phyloP scores from a whole-genome alignment of 2,329 filamentous ascomycete species.

The Aspergillus oerlinghausenensis region DNA sequence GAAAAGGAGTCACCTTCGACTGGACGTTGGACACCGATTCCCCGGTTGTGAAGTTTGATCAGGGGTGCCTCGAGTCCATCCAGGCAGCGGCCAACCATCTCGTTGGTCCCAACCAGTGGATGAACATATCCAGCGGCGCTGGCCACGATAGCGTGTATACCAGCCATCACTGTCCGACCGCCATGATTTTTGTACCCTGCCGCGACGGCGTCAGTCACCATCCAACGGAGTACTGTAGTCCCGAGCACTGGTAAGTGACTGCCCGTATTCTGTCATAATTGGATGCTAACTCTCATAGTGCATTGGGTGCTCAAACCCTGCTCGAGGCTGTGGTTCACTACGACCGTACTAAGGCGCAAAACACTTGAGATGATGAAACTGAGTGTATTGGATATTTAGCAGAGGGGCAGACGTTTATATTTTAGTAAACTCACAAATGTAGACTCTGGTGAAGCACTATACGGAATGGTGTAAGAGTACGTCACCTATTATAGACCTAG shows the following conservation, averaged over 20 bases:
- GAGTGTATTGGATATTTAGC: conserved; percentile 1
- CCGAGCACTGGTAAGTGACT: conserved; percentile 35
- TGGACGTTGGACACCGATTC: conserved; percentile 57
- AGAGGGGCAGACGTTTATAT: not conserved
- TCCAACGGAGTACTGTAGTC: conserved; percentile 54
- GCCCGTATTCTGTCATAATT: not conserved
- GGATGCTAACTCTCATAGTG: conserved; percentile 11
- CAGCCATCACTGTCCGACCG: conserved; percentile 51
- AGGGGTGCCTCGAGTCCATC: conserved; percentile 59
- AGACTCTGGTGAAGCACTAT: not conserved
- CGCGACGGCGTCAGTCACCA: conserved; percentile 56
- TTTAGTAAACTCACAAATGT: not conserved
- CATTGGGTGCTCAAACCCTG: conserved; percentile 42
- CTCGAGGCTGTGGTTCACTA: conserved; percentile 43
- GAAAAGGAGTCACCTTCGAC: conserved; percentile 46
- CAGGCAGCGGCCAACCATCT: conserved; percentile 51
- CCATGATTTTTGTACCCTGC: conserved; percentile 62
- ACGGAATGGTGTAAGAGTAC: not conserved
- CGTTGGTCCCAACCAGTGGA: conserved; percentile 46
- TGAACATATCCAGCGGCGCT: conserved; percentile 53
- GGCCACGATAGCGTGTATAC: conserved; percentile 59
- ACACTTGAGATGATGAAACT: not conserved
- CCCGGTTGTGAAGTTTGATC: conserved; percentile 57
- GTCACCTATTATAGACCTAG: not conserved
- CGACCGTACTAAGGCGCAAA: conserved; percentile 12